Percentiles rank a stretch among this genome's conserved stretches.
phyloP scores from a whole-genome alignment of 148 eudicot genomes.

The Vaccinium macrocarpon region DNA sequence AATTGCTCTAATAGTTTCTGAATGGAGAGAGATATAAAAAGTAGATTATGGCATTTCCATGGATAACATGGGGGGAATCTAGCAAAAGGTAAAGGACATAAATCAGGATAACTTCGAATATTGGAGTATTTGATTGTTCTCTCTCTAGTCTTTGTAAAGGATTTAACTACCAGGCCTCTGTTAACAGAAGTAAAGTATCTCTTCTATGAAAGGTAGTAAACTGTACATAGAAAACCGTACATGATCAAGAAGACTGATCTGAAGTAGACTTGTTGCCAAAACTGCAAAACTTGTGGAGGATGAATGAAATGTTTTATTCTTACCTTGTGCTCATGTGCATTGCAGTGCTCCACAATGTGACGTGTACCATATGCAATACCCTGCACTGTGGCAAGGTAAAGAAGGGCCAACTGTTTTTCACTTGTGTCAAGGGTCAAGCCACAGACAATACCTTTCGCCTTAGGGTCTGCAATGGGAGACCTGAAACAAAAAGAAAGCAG shows the following conservation, averaged over 20 bases:
- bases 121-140: background rate
- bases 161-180: background rate
- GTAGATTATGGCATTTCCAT: background rate
- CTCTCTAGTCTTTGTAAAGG: background rate
- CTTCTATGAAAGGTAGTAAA: background rate
- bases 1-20: background rate
- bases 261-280: background rate
- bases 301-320: constrained; percentile 16
- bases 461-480: constrained; percentile 95
- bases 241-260: background rate
- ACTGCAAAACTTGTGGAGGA: background rate
- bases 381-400: constrained; percentile 87
- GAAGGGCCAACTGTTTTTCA: constrained; percentile 88
- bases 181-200: background rate
- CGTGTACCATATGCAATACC: constrained; percentile 98
- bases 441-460: constrained; percentile 76
- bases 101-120: background rate
- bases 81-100: background rate
- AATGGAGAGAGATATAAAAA: background rate
- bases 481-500: constrained; percentile 41
- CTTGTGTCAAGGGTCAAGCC: constrained; percentile 89
- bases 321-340: constrained; percentile 93
- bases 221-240: background rate
- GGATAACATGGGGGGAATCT: background rate
- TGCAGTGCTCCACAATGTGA: constrained; percentile 94